phyloP scores from a whole-genome alignment of 2,329 filamentous ascomycete genomes.

The Alternaria longipes region DNA sequence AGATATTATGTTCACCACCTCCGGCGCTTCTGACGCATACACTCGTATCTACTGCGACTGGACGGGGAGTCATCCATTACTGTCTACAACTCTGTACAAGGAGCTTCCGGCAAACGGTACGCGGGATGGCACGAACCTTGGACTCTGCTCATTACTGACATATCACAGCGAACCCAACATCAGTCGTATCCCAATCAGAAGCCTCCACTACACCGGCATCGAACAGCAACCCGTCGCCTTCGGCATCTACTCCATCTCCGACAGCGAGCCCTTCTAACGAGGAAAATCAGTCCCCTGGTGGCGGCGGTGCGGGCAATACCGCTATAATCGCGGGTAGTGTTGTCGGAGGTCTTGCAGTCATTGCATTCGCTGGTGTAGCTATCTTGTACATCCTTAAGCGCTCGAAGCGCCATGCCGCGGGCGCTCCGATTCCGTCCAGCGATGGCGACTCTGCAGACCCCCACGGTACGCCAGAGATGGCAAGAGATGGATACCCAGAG shows the following conservation, averaged over 20 bases:
- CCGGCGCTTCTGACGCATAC: not conserved
- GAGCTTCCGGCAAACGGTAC: slow-evolving; percentile 5
- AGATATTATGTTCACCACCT: slow-evolving; percentile 4
- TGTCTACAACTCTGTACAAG: slow-evolving; percentile 6
- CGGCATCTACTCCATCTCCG: not conserved
- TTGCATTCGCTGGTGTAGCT: slow-evolving; percentile 8
- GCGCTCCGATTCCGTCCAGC: not conserved
- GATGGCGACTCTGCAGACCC: not conserved
- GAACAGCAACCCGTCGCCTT: not conserved
- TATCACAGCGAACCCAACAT: slow-evolving; percentile 1
- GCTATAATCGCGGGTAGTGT: not conserved
- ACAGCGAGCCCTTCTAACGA: not conserved
- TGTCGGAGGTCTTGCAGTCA: slow-evolving; percentile 5
- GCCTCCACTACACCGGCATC: not conserved
- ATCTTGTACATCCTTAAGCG: slow-evolving; percentile 8
- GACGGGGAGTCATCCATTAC: slow-evolving; percentile 1
- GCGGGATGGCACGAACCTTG: not conserved
- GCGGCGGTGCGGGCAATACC: not conserved
- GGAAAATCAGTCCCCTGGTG: not conserved
- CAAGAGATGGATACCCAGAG: not conserved
- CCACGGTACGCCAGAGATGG: slow-evolving; percentile 1
- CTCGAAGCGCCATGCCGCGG: slow-evolving; percentile 4
- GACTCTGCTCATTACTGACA: not conserved
- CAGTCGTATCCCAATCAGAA: not conserved
- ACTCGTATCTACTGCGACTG: slow-evolving; percentile 13